Base-by-base conservation (phyloP, 129 eudicot species). In the Daucus carota region DNA sequence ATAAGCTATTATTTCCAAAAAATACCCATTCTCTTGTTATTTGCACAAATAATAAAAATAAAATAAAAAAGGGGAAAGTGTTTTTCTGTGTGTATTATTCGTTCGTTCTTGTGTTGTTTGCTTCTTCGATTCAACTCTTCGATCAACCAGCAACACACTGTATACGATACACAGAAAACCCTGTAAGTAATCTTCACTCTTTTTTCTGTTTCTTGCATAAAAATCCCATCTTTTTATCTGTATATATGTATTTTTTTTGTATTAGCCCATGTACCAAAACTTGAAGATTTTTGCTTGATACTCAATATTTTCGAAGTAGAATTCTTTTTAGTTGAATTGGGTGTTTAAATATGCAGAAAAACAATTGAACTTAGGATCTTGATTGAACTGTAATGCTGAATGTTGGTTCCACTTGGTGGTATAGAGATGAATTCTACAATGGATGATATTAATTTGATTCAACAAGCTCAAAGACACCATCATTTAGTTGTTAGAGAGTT, bases 391-490 rank as follows among this genome's bases (percentile, higher is more conserved):
- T 84, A 87, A 94, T 94, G 99, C 97, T 94, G 97, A 87, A 94
- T 94, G 99, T 91, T 91, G 90, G 85, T 87, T 70, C 87, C 93
- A 38, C 75, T 84, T 77, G 90, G 87, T 65, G 96, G 96, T 84
- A 73, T 83, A 82, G 96, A 88, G 93, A 91, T 91, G 96, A 91
- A 83, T 87, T 83, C 99, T 66, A 70, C 99, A 76, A 87, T 91
- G 92, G 99, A 94, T 86, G 99, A 94, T 70, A 91, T 94, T 79
- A 94, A 90, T 77, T 71, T 94, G 65, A 84, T 94, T 57, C 99
- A 94, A 38, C 97, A 94, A 68, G 86, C 88, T 31, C 86, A 81
- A 34, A 82, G 97, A 43, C 98, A 94, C 86, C 97, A 94, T 59
- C 82, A 73, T 47, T 28, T 93, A 45, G 95, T 88, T 36, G 97